Evolutionary conservation across 2,329 filamentous ascomycete species (phyloP).

Genomic region (Myriosclerotinia duriaeana): DNA sequence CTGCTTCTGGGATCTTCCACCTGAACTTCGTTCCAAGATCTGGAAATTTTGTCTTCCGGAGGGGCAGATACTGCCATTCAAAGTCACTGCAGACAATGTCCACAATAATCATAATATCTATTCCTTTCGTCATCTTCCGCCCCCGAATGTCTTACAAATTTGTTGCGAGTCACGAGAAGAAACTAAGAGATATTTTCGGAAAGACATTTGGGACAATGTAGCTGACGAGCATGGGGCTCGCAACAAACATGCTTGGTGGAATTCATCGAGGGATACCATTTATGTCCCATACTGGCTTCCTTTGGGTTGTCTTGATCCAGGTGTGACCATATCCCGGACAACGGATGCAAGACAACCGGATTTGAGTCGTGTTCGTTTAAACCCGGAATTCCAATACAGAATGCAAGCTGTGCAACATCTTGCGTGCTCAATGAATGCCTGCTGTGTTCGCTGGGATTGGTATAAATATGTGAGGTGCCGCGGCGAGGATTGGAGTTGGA

Average conservation of each 20-base stretch:
- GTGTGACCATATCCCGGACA: too few species aligned
- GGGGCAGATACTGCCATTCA: slow-evolving; percentile 1
- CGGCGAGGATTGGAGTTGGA: not conserved
- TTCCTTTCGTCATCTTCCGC: not conserved
- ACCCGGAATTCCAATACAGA: not conserved
- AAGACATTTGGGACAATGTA: not conserved
- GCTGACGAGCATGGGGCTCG: not conserved
- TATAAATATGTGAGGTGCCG: not conserved
- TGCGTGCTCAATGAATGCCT: not conserved
- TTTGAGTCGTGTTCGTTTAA: not conserved
- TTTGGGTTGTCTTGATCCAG: not conserved
- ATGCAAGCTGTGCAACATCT: not conserved
- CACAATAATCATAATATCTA: not conserved
- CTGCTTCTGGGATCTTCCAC: not conserved
- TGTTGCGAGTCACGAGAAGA: slow-evolving; percentile 13
- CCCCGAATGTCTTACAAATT: not conserved
- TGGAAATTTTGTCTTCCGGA: not conserved
- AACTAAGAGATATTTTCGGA: not conserved
- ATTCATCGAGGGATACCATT: slow-evolving; percentile 7
- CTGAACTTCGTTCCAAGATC: not conserved
- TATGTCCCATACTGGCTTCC: slow-evolving; percentile 12
- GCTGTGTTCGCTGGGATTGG: not conserved
- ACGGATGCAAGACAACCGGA: not conserved
- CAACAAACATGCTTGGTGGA: not conserved
- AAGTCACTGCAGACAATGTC: not conserved